Evolutionary conservation across 768 basidiomycete genomes (phyloP).

Genomic region (Austroboletus festivus): DNA sequence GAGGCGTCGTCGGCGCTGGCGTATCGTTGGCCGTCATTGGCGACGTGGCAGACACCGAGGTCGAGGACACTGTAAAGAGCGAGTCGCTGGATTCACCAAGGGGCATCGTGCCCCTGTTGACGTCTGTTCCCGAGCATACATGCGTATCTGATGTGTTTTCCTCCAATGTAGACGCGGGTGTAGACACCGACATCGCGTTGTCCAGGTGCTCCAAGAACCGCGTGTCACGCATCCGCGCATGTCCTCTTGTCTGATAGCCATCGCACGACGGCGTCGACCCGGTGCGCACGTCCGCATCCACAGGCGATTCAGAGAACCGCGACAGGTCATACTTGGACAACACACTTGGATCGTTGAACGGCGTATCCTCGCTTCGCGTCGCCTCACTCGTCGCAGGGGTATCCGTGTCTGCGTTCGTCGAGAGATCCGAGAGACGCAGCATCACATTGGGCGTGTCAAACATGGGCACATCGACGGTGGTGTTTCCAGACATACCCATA

Average conservation of each 20-base stretch:
- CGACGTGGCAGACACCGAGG: conserved; percentile 13
- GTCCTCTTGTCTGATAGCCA: too few relatives aligned
- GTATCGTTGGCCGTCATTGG: conserved; percentile 22
- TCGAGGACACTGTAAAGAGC: conserved; percentile 27
- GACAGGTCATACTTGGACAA: conserved; percentile 15
- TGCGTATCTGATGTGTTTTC: neutral
- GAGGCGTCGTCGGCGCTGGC: conserved; percentile 25
- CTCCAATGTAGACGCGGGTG: conserved; percentile 12
- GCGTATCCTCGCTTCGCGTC: conserved; percentile 8
- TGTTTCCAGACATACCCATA: conserved; percentile 1
- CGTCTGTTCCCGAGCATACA: neutral
- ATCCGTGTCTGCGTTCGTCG: neutral
- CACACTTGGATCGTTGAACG: conserved; percentile 19
- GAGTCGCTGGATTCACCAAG: conserved; percentile 28
- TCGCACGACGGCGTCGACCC: conserved; percentile 12
- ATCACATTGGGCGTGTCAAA: conserved; percentile 13
- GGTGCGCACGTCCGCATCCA: conserved; percentile 1
- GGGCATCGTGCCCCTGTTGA: conserved; percentile 6
- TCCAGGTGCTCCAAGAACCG: conserved; percentile 26
- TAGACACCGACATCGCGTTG: conserved; percentile 8
- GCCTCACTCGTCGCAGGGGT: conserved; percentile 15
- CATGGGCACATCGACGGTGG: neutral
- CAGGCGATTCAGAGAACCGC: conserved; percentile 1
- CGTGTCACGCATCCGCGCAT: conserved; percentile 5
- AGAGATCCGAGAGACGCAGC: conserved; percentile 19